These are phyloP conservation scores for Beta lomatogona DNA, from an alignment of 179 eudicot species.

Conservation along the genomic window DNA sequence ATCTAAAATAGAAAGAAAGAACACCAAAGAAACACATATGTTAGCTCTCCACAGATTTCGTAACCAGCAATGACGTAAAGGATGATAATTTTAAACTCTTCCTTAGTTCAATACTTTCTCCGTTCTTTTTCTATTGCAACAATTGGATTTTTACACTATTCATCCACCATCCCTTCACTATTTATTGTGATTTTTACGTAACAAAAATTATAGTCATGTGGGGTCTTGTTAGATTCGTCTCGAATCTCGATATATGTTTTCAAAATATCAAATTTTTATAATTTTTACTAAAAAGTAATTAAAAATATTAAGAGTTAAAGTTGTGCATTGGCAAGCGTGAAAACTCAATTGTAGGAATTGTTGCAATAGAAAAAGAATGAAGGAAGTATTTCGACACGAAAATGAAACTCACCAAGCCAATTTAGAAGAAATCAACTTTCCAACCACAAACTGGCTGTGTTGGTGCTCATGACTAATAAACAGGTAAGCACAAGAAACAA, in stretches of 20 bases:
- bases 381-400: neutral
- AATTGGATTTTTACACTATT: neutral
- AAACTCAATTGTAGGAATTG: no score
- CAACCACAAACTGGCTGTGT: neutral
- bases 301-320: no score
- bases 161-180: no score
- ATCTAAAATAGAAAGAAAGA: conserved; percentile 37
- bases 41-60: conserved; percentile 16
- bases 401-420: conserved; percentile 1
- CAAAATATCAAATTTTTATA: no score
- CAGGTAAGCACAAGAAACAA: neutral
- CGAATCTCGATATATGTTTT: no score
- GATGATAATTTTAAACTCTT: neutral
- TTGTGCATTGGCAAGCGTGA: no score
- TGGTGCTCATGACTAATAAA: neutral
- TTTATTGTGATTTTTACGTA: no score
- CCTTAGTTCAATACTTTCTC: neutral
- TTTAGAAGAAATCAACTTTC: neutral
- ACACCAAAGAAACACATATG: conserved; percentile 18
- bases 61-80: conserved; percentile 6
- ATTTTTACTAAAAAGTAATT: no score
- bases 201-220: no score
- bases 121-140: no score
- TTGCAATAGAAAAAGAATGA: no score
- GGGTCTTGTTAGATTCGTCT: no score